Conservation (phyloP, 129 eudicot genomes). For the Saussurea involucrata region DNA sequence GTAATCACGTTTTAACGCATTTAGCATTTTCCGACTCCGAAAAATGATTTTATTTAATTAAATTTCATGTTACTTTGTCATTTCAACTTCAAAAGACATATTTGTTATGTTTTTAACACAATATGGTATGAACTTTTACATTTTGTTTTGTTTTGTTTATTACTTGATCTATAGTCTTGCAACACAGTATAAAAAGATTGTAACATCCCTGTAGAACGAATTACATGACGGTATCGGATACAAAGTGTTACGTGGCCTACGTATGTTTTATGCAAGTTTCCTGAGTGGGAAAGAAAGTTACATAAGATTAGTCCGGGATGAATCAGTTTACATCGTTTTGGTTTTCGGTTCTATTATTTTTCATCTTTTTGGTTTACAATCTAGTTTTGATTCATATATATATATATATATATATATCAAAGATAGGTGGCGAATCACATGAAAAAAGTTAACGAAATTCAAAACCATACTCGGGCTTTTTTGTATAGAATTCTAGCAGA, state of each 20-base stretch:
- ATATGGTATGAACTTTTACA: too few species aligned
- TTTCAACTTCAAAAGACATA: too few species aligned
- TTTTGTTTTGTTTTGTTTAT: too few species aligned
- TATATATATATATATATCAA: too few species aligned
- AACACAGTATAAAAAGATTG: not conserved
- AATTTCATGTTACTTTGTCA: too few species aligned
- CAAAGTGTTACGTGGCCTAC: not conserved
- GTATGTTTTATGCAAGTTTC: not conserved
- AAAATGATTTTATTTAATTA: too few species aligned
- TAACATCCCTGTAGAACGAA: not conserved
- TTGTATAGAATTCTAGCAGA: slow-evolving; percentile 11
- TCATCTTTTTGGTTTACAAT: not conserved
- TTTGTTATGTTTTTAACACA: too few species aligned
- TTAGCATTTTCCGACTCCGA: too few species aligned
- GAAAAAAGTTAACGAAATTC: not conserved
- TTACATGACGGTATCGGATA: not conserved
- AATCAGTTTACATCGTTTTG: not conserved
- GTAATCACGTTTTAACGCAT: too few species aligned
- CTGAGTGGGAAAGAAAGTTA: not conserved
- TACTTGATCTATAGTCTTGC: too few species aligned
- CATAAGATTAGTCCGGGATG: not conserved
- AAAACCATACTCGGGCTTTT: not conserved
- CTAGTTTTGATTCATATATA: not conserved
- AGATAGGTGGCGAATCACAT: not conserved
- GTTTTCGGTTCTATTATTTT: not conserved